Conservation (phyloP, 768 basidiomycete species). For the Crucibulum laeve region DNA sequence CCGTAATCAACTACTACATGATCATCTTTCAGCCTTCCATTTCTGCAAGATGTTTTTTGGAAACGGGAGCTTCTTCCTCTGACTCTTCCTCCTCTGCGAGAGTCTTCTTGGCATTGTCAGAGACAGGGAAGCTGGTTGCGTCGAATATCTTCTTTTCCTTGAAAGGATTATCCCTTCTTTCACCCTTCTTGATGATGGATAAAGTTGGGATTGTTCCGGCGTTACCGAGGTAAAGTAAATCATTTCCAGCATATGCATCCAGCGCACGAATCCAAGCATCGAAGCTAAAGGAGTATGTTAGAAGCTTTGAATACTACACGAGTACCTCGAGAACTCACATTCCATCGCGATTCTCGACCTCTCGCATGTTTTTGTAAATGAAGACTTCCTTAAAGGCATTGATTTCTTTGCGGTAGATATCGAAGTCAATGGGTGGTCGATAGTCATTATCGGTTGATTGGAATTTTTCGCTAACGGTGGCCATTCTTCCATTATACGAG, state of each 20-base stretch:
- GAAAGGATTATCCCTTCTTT: conserved; percentile 57
- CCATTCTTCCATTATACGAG: conserved; percentile 65
- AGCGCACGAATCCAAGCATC: conserved; percentile 80
- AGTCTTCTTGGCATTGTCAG: conserved; percentile 24
- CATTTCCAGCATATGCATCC: conserved; percentile 72
- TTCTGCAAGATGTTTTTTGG: conserved; percentile 43
- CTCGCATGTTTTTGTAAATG: conserved; percentile 86
- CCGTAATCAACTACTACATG: background rate
- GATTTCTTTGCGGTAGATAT: conserved; percentile 59
- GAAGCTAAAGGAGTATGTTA: conserved; percentile 42
- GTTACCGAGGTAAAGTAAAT: conserved; percentile 74
- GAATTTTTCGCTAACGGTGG: conserved; percentile 44
- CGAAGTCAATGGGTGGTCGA: conserved; percentile 73
- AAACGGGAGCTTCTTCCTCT: conserved; percentile 32
- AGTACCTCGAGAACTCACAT: conserved; percentile 48
- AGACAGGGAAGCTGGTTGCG: conserved; percentile 44
- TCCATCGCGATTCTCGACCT: conserved; percentile 73
- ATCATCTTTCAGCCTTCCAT: conserved; percentile 40
- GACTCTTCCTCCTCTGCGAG: conserved; percentile 31
- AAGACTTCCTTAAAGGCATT: conserved; percentile 78
- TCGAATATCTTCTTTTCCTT: conserved; percentile 68
- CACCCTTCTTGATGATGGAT: conserved; percentile 62
- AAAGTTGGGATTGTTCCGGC: conserved; percentile 71
- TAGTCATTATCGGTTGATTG: conserved; percentile 53
- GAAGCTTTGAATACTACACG: background rate